phyloP scores from a whole-genome alignment of 2,329 filamentous ascomycete species.

The Cyphellophora europaea region DNA sequence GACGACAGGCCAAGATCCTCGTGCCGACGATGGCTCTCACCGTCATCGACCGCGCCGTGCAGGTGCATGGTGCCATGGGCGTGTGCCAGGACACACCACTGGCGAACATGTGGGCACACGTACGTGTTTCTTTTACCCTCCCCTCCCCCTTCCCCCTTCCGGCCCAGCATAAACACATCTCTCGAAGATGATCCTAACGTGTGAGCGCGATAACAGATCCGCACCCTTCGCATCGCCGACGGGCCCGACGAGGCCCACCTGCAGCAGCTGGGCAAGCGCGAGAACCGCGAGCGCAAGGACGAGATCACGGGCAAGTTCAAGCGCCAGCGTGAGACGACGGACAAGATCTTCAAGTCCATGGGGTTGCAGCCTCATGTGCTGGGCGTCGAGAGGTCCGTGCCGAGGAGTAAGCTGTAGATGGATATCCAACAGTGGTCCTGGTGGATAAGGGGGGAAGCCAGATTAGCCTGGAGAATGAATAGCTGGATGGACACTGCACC shows the following conservation, averaged over 20 bases:
- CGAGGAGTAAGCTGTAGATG: background rate
- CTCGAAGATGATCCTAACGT: too few species aligned
- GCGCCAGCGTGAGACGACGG: slow-evolving; percentile 7
- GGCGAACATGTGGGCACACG: slow-evolving; percentile 64
- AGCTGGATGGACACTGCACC: too few species aligned
- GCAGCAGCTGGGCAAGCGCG: slow-evolving; percentile 44
- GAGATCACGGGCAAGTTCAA: slow-evolving; percentile 10
- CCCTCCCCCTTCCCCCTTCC: slow-evolving; percentile 75
- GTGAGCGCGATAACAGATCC: slow-evolving; percentile 42
- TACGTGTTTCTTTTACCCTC: slow-evolving; percentile 49
- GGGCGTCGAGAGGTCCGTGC: slow-evolving; percentile 7
- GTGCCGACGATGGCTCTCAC: slow-evolving; percentile 71
- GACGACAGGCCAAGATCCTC: slow-evolving; percentile 82
- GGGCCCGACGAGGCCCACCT: slow-evolving; percentile 93
- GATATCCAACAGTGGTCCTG: too few species aligned
- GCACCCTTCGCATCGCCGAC: slow-evolving; percentile 77
- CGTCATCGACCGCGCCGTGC: slow-evolving; percentile 87
- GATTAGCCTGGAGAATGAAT: too few species aligned
- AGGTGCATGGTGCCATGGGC: slow-evolving; percentile 81
- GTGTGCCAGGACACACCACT: slow-evolving; percentile 91
- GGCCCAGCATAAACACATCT: too few species aligned
- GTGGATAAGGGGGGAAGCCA: too few species aligned
- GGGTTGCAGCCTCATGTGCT: background rate
- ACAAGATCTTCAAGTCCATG: slow-evolving; percentile 8
- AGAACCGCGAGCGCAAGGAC: slow-evolving; percentile 30